Base-by-base conservation (phyloP, 345 rosid genomes). In the Chamaenerion angustifolium region DNA sequence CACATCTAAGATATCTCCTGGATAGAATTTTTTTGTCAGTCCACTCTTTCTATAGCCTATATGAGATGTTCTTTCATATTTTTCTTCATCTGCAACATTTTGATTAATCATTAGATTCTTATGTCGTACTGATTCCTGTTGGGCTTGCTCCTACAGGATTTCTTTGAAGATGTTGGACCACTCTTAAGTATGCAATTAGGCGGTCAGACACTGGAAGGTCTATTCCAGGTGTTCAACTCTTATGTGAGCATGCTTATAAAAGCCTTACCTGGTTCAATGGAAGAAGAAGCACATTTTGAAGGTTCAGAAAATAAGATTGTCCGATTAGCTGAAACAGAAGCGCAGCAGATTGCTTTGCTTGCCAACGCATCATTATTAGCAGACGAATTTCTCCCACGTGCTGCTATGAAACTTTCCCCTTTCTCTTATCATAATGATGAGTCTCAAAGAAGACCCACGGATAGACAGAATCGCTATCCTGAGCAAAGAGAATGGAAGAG, bases 401-500 rank as follows among this genome's bases (percentile, higher is more conserved):
- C 99, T 40, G 95, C 97, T 57, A 79, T 81, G 92, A 93, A 85
- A 64, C 88, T 93, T 31, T 76, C 95, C 59, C 80, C 89, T 58
- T 45, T 64, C 55, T 62, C 63, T 51, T 74, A 62, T 72, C 57
- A 78, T 58, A 78, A 67, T 68, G 87, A 85, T 54, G 97, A 85
- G 56, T 42, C 65, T 42, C 77, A 69, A 48, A 75, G 87, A 65
- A 82, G 88, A 69, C 76, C 84, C 41, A 41, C 49, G 44, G 99
- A 93, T 68, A 80, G 90, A 73, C 95, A 87, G 68, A 93, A 81
- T 56, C 97, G 99, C 60, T 77, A 85, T 59, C 95, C 95, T 62
- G 99, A 93, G 67, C 99, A 85, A 67, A 78, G 99, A 65, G 99
- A 93, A 77, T 93, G 99, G 99, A 93, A 76, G 74, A 79, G 84